Conservation (phyloP, 139 green algal species). For the Micractinium sp. region DNA sequence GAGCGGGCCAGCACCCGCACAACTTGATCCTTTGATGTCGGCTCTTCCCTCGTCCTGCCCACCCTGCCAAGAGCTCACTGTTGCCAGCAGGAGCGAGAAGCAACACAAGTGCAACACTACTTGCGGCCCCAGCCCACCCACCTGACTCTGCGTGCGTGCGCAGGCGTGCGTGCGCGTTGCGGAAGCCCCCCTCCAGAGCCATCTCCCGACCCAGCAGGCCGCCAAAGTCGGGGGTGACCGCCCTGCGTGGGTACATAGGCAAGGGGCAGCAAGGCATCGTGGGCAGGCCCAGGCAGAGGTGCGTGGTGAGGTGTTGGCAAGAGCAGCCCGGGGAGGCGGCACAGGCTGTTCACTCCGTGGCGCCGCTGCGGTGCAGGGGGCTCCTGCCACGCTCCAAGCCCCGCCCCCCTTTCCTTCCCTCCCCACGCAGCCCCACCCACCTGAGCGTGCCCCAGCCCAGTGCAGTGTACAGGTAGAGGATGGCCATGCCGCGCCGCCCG, state of each 20-base stretch:
- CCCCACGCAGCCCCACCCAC: neutral
- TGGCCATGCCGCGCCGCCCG: conserved; percentile 60
- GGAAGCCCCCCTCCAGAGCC: conserved; percentile 64
- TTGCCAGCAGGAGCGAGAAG: too few relatives aligned
- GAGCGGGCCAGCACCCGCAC: too few relatives aligned
- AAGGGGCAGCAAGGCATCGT: neutral
- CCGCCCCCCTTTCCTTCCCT: neutral
- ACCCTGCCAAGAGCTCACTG: too few relatives aligned
- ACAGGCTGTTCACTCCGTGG: neutral
- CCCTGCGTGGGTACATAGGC: conserved; percentile 2
- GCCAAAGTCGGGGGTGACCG: conserved; percentile 72
- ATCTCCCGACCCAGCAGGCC: conserved; percentile 53
- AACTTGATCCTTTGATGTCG: too few relatives aligned
- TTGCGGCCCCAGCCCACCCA: neutral
- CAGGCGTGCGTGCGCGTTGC: conserved; percentile 61
- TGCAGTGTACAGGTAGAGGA: conserved; percentile 78
- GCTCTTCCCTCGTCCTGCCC: too few relatives aligned
- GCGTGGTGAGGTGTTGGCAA: neutral
- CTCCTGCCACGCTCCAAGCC: too few relatives aligned
- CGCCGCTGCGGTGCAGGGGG: too few relatives aligned
- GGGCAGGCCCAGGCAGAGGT: neutral
- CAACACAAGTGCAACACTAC: too few relatives aligned
- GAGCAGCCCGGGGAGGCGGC: neutral
- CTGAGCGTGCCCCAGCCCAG: conserved; percentile 64
- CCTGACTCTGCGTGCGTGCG: conserved; percentile 65